A percentile compares a stretch with the other conserved stretches of the same genome.
Evolutionary conservation across 208 protist genomes (phyloP).

Genomic region (Trypanosoma lewisi): DNA sequence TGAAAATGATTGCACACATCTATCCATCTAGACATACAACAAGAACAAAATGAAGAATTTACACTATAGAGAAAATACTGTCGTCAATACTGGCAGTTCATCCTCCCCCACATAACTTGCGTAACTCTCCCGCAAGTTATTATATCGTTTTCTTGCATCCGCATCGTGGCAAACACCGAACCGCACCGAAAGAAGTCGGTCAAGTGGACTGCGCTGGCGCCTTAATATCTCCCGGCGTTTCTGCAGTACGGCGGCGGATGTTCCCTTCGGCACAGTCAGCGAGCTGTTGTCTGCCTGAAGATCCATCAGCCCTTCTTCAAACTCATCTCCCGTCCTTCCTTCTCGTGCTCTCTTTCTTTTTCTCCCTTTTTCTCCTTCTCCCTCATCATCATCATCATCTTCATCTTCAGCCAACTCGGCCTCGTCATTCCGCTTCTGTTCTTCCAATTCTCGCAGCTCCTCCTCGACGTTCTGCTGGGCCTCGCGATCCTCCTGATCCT

Average conservation of each 20-base stretch:
- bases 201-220: slow-evolving; percentile 43
- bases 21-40: too few species aligned
- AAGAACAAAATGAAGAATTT: too few species aligned
- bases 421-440: slow-evolving; percentile 24
- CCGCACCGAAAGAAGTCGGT: slow-evolving; percentile 50
- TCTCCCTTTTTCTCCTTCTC: slow-evolving; percentile 3
- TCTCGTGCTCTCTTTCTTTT: neutral
- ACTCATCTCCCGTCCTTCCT: neutral
- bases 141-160: slow-evolving; percentile 50
- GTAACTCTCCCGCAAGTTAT: slow-evolving; percentile 49
- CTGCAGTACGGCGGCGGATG: slow-evolving; percentile 31
- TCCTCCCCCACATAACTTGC: slow-evolving; percentile 28
- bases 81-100: slow-evolving; percentile 31
- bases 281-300: neutral
- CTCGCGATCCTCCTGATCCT: slow-evolving; percentile 78
- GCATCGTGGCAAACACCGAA: slow-evolving; percentile 51
- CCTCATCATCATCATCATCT: slow-evolving; percentile 18
- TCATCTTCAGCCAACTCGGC: slow-evolving; percentile 30
- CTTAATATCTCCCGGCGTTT: slow-evolving; percentile 46
- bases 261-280: slow-evolving; percentile 9
- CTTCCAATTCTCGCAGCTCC: slow-evolving; percentile 53
- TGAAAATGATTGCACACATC: too few species aligned
- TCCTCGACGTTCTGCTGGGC: slow-evolving; percentile 58
- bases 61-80: slow-evolving; percentile 21
- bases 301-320: neutral